phyloP scores from a whole-genome alignment of 2,329 filamentous ascomycete species.

The Fusarium aywerte region DNA sequence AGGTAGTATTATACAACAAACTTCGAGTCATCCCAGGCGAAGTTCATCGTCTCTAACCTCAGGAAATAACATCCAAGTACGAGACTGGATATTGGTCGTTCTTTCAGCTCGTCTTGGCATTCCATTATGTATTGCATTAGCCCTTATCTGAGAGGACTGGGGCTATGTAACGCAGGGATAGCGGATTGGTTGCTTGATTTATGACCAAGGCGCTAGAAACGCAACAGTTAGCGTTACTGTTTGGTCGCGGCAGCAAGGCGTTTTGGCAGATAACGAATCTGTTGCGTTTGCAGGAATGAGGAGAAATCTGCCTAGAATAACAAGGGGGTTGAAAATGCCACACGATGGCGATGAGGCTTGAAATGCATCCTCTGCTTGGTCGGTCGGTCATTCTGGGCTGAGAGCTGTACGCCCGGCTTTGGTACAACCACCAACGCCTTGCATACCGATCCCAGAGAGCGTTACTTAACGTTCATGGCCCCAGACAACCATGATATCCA shows the following conservation, averaged over 20 bases:
- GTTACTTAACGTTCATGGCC: slow-evolving; percentile 43
- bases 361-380: slow-evolving; percentile 9
- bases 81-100: not conserved
- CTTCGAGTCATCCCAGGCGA: slow-evolving; percentile 5
- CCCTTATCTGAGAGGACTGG: slow-evolving; percentile 13
- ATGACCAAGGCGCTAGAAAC: slow-evolving; percentile 31
- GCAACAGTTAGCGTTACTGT: slow-evolving; percentile 15
- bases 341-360: slow-evolving; percentile 33
- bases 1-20: slow-evolving; percentile 11
- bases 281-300: slow-evolving; percentile 9
- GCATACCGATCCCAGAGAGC: slow-evolving; percentile 10
- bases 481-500: slow-evolving; percentile 14
- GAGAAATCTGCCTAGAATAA: slow-evolving; percentile 30
- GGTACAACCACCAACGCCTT: slow-evolving; percentile 27
- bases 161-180: slow-evolving; percentile 42
- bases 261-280: slow-evolving; percentile 33
- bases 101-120: slow-evolving; percentile 42
- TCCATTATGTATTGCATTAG: not conserved
- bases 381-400: slow-evolving; percentile 6
- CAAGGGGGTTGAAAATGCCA: slow-evolving; percentile 22
- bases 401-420: slow-evolving; percentile 39
- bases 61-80: slow-evolving; percentile 14
- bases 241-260: slow-evolving; percentile 37
- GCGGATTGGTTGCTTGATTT: slow-evolving; percentile 22
- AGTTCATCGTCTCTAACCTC: not conserved